A percentile compares a stretch with the other conserved stretches of the same genome.
These are phyloP conservation scores for Hemerocallis citrina DNA, from an alignment of 106 monocot genomes.

Conservation along the genomic window DNA sequence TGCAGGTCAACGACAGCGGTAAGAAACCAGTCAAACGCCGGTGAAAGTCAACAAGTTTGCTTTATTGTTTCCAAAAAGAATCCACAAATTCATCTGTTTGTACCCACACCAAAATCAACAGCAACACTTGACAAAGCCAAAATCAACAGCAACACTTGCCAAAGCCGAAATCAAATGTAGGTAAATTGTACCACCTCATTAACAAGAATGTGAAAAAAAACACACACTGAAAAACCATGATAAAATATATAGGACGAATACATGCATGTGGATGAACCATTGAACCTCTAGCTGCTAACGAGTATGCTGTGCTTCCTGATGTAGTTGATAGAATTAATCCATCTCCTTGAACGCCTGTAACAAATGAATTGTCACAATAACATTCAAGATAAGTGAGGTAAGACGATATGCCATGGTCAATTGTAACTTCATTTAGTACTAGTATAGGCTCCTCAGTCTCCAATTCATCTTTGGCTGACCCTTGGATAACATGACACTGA, in stretches of 20 bases:
- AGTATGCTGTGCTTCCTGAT: conserved; percentile 99
- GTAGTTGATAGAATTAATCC: conserved; percentile 95
- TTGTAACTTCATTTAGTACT: conserved; percentile 95
- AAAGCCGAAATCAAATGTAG: no score
- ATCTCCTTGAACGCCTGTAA: conserved; percentile 95
- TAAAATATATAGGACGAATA: neutral
- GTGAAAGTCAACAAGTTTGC: no score
- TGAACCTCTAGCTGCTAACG: conserved; percentile 95
- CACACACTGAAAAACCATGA: no score
- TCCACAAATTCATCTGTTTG: no score
- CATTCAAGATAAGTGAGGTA: conserved; percentile 96
- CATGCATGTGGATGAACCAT: conserved; percentile 99
- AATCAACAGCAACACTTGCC: no score
- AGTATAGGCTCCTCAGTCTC: conserved; percentile 80
- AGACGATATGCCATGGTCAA: conserved; percentile 93
- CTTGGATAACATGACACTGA: conserved; percentile 86
- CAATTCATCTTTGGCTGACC: conserved; percentile 72
- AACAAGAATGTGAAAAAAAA: no score
- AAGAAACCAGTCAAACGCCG: no score
- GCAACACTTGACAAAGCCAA: no score
- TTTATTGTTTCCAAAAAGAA: no score
- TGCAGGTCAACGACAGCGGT: no score
- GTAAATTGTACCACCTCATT: no score
- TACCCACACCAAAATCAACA: no score
- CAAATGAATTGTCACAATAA: conserved; percentile 94